Percentiles rank a stretch among this genome's conserved stretches.
Evolutionary conservation across 164 flowering plant genomes (phyloP).

Genomic region (Vitis labrusca): DNA sequence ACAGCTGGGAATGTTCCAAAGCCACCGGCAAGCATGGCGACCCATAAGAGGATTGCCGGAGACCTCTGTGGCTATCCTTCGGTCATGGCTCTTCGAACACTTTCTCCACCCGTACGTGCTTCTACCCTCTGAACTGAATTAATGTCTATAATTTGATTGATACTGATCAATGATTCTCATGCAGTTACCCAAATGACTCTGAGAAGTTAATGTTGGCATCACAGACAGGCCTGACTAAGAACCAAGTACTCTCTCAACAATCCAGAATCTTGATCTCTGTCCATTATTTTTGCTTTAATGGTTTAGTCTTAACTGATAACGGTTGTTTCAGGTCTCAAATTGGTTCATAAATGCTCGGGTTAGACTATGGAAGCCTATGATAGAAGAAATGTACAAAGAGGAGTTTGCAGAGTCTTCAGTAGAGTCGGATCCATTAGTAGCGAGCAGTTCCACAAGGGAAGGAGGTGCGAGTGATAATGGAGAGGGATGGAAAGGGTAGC

Average conservation of each 20-base stretch:
- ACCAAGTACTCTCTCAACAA: conserved; percentile 53
- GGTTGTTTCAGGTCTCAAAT: conserved; percentile 65
- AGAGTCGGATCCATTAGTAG: conserved; percentile 42
- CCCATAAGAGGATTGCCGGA: conserved; percentile 90
- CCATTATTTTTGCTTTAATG: conserved; percentile 8
- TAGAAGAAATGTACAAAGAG: conserved; percentile 86
- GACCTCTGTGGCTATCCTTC: conserved; percentile 74
- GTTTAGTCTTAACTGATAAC: background rate
- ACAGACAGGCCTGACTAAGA: conserved; percentile 81
- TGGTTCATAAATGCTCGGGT: conserved; percentile 95
- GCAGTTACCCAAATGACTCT: conserved; percentile 83
- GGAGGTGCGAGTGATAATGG: conserved; percentile 26
- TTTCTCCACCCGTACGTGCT: conserved; percentile 84
- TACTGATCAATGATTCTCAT: conserved; percentile 2
- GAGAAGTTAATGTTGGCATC: conserved; percentile 86
- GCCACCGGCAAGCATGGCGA: conserved; percentile 65
- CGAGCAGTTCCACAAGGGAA: conserved; percentile 26
- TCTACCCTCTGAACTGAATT: background rate
- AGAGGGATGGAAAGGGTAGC: conserved; percentile 15
- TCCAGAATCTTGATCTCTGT: background rate
- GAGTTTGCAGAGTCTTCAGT: conserved; percentile 65
- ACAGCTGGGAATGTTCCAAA: conserved; percentile 58
- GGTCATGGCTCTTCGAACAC: conserved; percentile 93
- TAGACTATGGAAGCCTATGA: conserved; percentile 91
- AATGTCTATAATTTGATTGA: background rate